Evolutionary conservation across 805 yeast species (phyloP).

Genomic region (Ogataea polymorpha): DNA sequence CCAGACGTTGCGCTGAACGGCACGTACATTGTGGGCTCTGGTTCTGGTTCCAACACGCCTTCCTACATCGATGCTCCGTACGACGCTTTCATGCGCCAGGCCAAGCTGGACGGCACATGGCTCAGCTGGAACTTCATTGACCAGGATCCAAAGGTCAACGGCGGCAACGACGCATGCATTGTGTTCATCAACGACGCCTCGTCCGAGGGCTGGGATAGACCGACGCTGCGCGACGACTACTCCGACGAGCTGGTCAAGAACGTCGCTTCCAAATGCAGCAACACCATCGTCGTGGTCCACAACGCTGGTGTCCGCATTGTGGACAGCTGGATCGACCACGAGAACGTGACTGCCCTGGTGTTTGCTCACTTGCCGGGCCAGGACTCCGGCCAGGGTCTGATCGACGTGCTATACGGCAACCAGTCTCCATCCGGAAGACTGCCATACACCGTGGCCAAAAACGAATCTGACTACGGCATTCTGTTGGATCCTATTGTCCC

Average conservation of each 20-base stretch:
- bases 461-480: slow-evolving; percentile 39
- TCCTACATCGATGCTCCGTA: slow-evolving; percentile 58
- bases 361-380: slow-evolving; percentile 37
- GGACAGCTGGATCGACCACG: slow-evolving; percentile 54
- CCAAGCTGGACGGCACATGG: slow-evolving; percentile 25
- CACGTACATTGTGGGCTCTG: slow-evolving; percentile 59
- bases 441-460: slow-evolving; percentile 61
- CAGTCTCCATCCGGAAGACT: slow-evolving; percentile 61
- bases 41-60: slow-evolving; percentile 56
- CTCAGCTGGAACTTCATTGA: slow-evolving; percentile 27
- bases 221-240: slow-evolving; percentile 55
- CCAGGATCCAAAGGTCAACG: slow-evolving; percentile 44
- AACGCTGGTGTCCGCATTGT: slow-evolving; percentile 59
- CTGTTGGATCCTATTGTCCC: slow-evolving; percentile 33
- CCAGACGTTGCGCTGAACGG: slow-evolving; percentile 40
- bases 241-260: slow-evolving; percentile 46
- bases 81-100: slow-evolving; percentile 50
- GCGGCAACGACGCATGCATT: slow-evolving; percentile 44
- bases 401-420: slow-evolving; percentile 58
- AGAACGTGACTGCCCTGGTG: slow-evolving; percentile 55
- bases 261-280: slow-evolving; percentile 48
- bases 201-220: slow-evolving; percentile 58
- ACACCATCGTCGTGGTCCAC: slow-evolving; percentile 57
- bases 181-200: slow-evolving; percentile 54
- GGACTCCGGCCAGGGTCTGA: slow-evolving; percentile 53